Evolutionary conservation across 805 yeast species (phyloP).

Genomic region (Hanseniaspora occidentalis): DNA sequence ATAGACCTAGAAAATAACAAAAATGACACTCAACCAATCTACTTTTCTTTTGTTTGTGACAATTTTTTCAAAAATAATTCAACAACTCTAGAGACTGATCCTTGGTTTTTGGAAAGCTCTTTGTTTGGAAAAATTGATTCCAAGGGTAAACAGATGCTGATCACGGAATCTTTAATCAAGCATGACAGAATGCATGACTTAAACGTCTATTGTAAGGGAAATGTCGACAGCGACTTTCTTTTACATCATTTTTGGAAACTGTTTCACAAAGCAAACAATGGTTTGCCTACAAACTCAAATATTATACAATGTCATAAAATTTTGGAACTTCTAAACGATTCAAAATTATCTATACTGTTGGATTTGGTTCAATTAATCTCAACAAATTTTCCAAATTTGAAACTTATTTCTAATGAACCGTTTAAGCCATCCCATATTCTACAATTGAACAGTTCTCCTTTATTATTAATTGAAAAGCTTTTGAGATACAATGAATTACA

Average conservation of each 20-base stretch:
- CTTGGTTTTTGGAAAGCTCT: not conserved
- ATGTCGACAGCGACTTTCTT: conserved; percentile 10
- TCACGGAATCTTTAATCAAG: conserved; percentile 14
- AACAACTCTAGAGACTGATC: conserved; percentile 3
- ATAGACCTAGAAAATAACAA: not conserved
- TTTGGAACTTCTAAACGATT: conserved; percentile 11
- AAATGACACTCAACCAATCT: not conserved
- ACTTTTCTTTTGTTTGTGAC: not conserved
- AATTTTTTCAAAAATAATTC: not conserved
- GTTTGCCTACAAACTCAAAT: conserved; percentile 27
- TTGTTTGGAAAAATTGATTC: not conserved
- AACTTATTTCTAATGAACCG: conserved; percentile 23
- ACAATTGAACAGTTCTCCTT: conserved; percentile 20
- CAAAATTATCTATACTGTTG: conserved; percentile 9
- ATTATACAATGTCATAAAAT: conserved; percentile 26
- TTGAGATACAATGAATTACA: conserved; percentile 43
- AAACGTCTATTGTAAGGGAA: conserved; percentile 11
- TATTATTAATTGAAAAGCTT: conserved; percentile 28
- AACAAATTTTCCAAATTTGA: conserved; percentile 19
- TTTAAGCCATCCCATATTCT: conserved; percentile 29
- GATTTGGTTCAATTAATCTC: conserved; percentile 19
- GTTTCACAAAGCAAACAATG: conserved; percentile 32
- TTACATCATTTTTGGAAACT: conserved; percentile 29
- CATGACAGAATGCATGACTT: conserved; percentile 20
- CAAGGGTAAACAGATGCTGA: not conserved